Evolutionary conservation across 495 filamentous ascomycete genomes (phyloP).

Genomic region (Penicillium soppii): DNA sequence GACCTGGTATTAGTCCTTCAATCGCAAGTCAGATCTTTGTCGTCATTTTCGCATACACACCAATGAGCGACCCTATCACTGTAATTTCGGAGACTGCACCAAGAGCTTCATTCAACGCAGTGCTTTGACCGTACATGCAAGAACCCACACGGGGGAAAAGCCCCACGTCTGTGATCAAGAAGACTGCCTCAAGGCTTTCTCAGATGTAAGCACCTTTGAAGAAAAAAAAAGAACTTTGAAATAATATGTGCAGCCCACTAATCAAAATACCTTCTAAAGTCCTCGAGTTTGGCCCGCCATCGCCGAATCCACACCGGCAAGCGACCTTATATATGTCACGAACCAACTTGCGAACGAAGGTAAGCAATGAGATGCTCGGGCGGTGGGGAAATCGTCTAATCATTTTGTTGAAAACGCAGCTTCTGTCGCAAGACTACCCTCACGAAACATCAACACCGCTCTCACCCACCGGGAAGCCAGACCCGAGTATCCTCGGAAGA

Average conservation of each 20-base stretch:
- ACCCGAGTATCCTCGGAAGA: constrained; percentile 45
- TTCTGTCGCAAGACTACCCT: constrained; percentile 88
- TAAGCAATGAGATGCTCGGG: constrained; percentile 36
- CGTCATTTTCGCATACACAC: constrained; percentile 89
- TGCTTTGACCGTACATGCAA: constrained; percentile 81
- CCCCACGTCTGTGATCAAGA: constrained; percentile 78
- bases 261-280: constrained; percentile 53
- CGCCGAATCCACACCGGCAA: constrained; percentile 85
- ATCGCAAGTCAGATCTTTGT: constrained; percentile 88
- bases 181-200: constrained; percentile 83
- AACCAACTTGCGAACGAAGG: constrained; percentile 79
- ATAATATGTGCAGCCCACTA: constrained; percentile 5
- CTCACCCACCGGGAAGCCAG: constrained; percentile 61
- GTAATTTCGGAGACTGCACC: constrained; percentile 65
- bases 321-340: constrained; percentile 78
- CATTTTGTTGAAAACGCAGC: constrained; percentile 39
- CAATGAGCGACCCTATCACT: constrained; percentile 81
- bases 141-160: constrained; percentile 88
- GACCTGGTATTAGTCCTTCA: constrained; percentile 67
- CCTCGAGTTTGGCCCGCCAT: constrained; percentile 83
- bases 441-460: constrained; percentile 75
- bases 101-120: constrained; percentile 92
- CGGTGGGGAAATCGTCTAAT: background rate
- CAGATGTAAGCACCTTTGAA: constrained; percentile 77
- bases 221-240: too few species aligned